Evolutionary conservation across 768 basidiomycete species (phyloP).

Genomic region (Guyanaporus albipodus): DNA sequence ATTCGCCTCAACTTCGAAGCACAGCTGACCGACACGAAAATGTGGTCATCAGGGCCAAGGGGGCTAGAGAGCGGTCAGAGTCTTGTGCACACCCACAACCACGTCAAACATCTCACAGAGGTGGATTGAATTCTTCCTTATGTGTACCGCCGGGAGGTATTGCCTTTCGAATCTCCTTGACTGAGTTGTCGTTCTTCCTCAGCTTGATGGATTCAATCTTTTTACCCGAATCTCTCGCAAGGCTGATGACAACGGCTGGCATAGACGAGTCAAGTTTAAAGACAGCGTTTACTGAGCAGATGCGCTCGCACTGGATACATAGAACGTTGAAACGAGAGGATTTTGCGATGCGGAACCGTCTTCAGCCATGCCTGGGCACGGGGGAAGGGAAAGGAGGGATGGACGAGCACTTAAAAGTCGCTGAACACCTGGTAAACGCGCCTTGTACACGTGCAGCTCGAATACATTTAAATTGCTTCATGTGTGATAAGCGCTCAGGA

Average conservation of each 20-base stretch:
- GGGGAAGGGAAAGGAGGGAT: neutral
- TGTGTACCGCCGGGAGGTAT: neutral
- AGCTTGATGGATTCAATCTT: slow-evolving; percentile 4
- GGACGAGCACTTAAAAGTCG: neutral
- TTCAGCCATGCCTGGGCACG: slow-evolving; percentile 1
- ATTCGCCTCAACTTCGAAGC: neutral
- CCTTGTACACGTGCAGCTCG: no score
- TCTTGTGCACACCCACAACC: neutral
- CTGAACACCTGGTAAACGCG: no score
- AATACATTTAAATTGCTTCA: no score
- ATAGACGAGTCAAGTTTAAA: neutral
- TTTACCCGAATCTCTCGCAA: slow-evolving; percentile 7
- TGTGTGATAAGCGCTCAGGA: no score
- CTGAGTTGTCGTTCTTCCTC: neutral
- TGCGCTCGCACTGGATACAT: slow-evolving; percentile 3
- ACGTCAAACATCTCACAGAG: slow-evolving; percentile 5
- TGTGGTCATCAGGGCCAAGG: neutral
- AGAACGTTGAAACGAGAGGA: neutral
- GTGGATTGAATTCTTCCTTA: neutral
- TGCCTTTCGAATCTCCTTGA: neutral
- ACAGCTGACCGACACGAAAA: slow-evolving; percentile 1
- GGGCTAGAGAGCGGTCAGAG: neutral
- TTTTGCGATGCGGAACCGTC: neutral
- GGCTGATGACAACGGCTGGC: slow-evolving; percentile 1
- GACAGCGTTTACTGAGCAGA: neutral